Percentiles rank a stretch among this genome's conserved stretches.
Evolutionary conservation across 306 rosid species (phyloP).

Genomic region (Arachis hypogaea): DNA sequence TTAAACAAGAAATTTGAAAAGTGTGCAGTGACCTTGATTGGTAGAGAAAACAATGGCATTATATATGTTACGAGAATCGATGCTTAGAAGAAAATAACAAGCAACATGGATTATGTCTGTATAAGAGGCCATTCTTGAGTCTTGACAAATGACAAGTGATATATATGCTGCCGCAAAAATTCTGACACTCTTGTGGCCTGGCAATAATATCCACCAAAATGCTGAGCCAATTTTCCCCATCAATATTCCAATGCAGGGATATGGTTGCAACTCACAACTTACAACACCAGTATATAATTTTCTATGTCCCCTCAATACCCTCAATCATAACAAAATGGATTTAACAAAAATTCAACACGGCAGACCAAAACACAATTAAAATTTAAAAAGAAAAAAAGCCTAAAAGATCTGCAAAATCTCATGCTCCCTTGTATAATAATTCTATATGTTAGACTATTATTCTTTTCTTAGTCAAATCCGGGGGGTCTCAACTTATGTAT

Average conservation of each 20-base stretch:
- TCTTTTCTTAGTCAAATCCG: slow-evolving; percentile 35
- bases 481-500: slow-evolving; percentile 45
- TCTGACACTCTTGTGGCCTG: slow-evolving; percentile 27
- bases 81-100: slow-evolving; percentile 4
- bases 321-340: too few species aligned
- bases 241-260: slow-evolving; percentile 12
- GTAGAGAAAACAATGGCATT: too few species aligned
- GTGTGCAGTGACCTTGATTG: too few species aligned
- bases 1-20: too few species aligned
- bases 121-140: slow-evolving; percentile 6
- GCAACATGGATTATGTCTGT: not conserved
- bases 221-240: slow-evolving; percentile 24
- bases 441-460: slow-evolving; percentile 44
- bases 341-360: too few species aligned
- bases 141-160: slow-evolving; percentile 18
- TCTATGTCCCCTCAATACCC: too few species aligned
- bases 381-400: slow-evolving; percentile 2
- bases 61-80: not conserved
- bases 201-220: slow-evolving; percentile 42
- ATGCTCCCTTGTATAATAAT: slow-evolving; percentile 24
- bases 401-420: slow-evolving; percentile 35
- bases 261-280: not conserved
- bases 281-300: too few species aligned
- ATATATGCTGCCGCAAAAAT: slow-evolving; percentile 31
- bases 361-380: not conserved